Percentiles rank a stretch among this genome's conserved stretches.
Conservation (phyloP, 2,329 filamentous ascomycete species). For the Fusarium chlamydosporum region DNA sequence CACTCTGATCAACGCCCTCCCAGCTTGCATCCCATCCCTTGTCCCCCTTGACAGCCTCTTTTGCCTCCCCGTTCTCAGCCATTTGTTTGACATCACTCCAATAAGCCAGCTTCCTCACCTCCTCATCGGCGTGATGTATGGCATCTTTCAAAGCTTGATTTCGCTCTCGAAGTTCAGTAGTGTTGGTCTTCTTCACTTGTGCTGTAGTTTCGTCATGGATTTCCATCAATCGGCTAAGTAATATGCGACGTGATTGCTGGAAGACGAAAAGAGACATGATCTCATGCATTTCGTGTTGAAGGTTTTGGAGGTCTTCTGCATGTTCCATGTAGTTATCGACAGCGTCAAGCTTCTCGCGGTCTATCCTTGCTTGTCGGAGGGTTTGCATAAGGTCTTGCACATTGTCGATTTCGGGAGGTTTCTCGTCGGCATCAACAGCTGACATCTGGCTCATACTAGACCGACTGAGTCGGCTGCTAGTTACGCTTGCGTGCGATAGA, state of each 20-base stretch:
- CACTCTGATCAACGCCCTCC: slow-evolving; percentile 68
- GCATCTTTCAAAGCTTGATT: slow-evolving; percentile 80
- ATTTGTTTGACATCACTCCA: slow-evolving; percentile 87
- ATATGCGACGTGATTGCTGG: slow-evolving; percentile 84
- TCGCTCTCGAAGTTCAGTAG: slow-evolving; percentile 56
- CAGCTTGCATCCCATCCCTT: slow-evolving; percentile 59
- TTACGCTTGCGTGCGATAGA: slow-evolving; percentile 54
- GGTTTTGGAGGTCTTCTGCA: slow-evolving; percentile 80
- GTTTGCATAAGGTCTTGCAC: slow-evolving; percentile 77
- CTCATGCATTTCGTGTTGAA: slow-evolving; percentile 83
- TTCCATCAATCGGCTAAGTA: slow-evolving; percentile 79
- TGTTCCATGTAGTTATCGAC: slow-evolving; percentile 86
- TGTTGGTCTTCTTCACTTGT: slow-evolving; percentile 57
- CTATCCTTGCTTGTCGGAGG: slow-evolving; percentile 80
- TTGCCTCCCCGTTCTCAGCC: slow-evolving; percentile 66
- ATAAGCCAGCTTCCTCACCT: slow-evolving; percentile 85
- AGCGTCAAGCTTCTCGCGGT: slow-evolving; percentile 90
- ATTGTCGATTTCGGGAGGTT: slow-evolving; percentile 71
- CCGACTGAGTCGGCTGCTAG: slow-evolving; percentile 55
- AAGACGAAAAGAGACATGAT: slow-evolving; percentile 92
- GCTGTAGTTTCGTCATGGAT: slow-evolving; percentile 62
- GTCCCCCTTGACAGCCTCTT: slow-evolving; percentile 59
- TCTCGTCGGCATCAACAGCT: slow-evolving; percentile 64
- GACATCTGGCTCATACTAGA: slow-evolving; percentile 57
- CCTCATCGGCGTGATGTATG: slow-evolving; percentile 80